Base-by-base conservation (phyloP, 768 basidiomycete species). In the Termitomyces sp. region DNA sequence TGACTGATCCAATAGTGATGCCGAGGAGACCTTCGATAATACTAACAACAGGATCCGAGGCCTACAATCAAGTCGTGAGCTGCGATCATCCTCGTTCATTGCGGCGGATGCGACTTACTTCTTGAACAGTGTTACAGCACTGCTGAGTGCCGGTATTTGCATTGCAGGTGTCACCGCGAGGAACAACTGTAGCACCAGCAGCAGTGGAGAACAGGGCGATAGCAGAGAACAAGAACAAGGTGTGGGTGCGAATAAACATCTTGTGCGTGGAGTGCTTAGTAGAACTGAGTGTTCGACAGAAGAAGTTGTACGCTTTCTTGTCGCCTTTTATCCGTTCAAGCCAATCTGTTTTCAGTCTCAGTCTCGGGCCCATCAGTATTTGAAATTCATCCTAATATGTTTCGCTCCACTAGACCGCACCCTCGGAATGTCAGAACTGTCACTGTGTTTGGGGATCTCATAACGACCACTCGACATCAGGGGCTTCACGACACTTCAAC, bases 231-330 rank as follows among this genome's bases (percentile, higher is more conserved):
- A n/a, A n/a, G n/a, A n/a, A n/a, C n/a, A n/a, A n/a, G n/a, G n/a
- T n/a, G n/a, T n/a, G n/a, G n/a, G n/a, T n/a, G n/a, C n/a, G n/a
- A n/a, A n/a, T n/a, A n/a, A n/a, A n/a, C n/a, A 22, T 61, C n/a
- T 30, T 53, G 32, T 45, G 33, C 42, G 49, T 51, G 51, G 6
- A 12, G 50, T 52, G 62, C n/a, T 56, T 45, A 57, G 56, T 59
- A 58, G 59, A 58, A 60, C 59, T 65, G 40, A 51, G 14, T 60
- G 54, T 54, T 52, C 57, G 20, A 59, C 61, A 58, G 56, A 53
- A 53, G 57, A 57, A 44, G 4, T n/a, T 16, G 24, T 6, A 18
- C 28, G 35, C 33, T 46, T 36, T 49, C 10, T 32, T 48, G 28
- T 20, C 40, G 44, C 35, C 38, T 50, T 58, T 60, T 60, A 58